Base-by-base conservation (phyloP, 495 filamentous ascomycete species). In the Aspergillus leporis region DNA sequence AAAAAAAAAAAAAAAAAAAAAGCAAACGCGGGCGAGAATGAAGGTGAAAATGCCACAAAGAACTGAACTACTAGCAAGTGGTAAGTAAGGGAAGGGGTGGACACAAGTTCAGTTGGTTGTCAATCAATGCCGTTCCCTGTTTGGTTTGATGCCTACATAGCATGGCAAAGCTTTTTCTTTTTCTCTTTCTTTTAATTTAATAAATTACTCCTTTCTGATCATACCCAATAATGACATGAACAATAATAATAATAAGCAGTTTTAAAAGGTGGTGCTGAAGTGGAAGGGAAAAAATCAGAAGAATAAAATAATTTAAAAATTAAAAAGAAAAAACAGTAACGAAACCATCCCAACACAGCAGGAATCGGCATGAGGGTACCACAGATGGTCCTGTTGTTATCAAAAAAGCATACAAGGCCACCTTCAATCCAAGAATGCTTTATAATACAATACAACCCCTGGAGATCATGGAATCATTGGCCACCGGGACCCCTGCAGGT, bases 21-120 rank as follows among this genome's bases (percentile, higher is more conserved):
- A 16, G 38, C 14, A 16, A 3, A 16, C 12, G 38, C 16, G 38
- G 38, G 38, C 16, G 38, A 46, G 40, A 64, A 61, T 51, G 49
- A 51, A 51, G 49, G 49, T 34, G 21, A 51, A 47, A 18, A 60
- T 46, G 46, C 38, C 38, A 54, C 59, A 57, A 59, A 53, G 56
- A 56, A 52, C 55, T 53, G 36, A 28, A 30, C 4, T 18, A 36
- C 34, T 14, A 10, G 9, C 9, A 36, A 36, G 34, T 12, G 13
- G 9, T 36, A 28, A 28, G 34, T 36, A 41, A n/a, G 38, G 14
- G 16, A 41, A 41, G 38, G 38, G 16, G 38, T 41, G 38, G 38
- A n/a, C 10, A 51, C 13, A 9, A n/a, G 28, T 34, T 21, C 28
- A 51, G 49, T 18, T 34, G 46, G 46, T 48, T 25, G 43, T 50